Conservation (phyloP, 768 basidiomycete genomes). For the Tricholoma sp. region DNA sequence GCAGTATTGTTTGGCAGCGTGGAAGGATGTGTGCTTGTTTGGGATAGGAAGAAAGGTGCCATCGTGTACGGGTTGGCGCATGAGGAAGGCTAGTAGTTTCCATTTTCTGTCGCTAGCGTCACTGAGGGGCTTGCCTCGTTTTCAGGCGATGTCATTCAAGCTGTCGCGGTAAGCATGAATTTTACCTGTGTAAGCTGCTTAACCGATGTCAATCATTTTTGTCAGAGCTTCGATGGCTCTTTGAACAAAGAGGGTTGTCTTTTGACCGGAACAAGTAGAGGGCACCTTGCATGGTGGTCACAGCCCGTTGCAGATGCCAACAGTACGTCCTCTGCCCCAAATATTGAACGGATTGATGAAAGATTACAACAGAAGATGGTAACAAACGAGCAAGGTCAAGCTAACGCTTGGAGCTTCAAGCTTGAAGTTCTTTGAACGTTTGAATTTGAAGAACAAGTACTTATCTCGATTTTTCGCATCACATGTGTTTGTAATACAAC, state of each 20-base stretch:
- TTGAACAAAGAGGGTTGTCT: conserved; percentile 36
- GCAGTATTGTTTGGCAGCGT: conserved; percentile 52
- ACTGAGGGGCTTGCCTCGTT: conserved; percentile 10
- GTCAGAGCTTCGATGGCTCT: conserved; percentile 45
- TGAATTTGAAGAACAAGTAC: neutral
- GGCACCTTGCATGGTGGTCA: conserved; percentile 57
- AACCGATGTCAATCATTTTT: conserved; percentile 6
- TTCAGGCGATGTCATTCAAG: conserved; percentile 35
- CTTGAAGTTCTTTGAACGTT: too few species aligned
- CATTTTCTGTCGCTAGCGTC: conserved; percentile 8
- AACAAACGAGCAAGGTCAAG: conserved; percentile 5
- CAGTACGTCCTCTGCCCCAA: conserved; percentile 6
- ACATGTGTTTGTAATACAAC: neutral
- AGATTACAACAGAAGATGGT: neutral
- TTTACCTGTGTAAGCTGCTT: neutral
- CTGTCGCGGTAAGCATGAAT: conserved; percentile 35
- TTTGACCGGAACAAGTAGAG: conserved; percentile 53
- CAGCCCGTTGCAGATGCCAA: conserved; percentile 31
- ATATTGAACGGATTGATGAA: neutral
- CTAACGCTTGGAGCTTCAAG: neutral
- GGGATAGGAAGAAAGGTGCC: conserved; percentile 52
- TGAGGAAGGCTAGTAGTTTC: conserved; percentile 41
- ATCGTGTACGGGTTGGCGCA: conserved; percentile 60
- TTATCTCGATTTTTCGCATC: neutral
- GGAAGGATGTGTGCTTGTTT: conserved; percentile 53